Percentiles rank a stretch among this genome's conserved stretches.
Conservation (phyloP, 495 filamentous ascomycete genomes). For the Aspergillus biplanus region DNA sequence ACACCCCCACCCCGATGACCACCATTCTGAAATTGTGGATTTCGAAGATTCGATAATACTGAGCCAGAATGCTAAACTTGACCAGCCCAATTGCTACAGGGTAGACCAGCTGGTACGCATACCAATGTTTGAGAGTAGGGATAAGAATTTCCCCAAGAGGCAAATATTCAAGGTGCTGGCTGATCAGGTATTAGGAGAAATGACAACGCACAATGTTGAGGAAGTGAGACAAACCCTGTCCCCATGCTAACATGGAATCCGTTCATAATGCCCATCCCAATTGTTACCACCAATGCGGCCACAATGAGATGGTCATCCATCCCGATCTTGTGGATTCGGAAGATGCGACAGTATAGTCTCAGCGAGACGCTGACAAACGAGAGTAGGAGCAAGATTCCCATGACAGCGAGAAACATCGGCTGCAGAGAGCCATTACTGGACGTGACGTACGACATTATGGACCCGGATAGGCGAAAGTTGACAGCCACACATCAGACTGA, state of each 20-base stretch:
- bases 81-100: constrained; percentile 24
- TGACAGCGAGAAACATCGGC: constrained; percentile 22
- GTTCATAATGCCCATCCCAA: constrained; percentile 27
- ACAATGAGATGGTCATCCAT: constrained; percentile 24
- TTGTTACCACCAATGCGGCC: constrained; percentile 15
- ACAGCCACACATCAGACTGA: background rate
- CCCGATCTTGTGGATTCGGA: constrained; percentile 18
- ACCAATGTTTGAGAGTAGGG: constrained; percentile 28
- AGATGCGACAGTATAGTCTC: constrained; percentile 13
- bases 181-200: background rate
- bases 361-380: constrained; percentile 19
- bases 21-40: constrained; percentile 14
- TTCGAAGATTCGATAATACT: constrained; percentile 27
- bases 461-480: background rate
- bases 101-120: constrained; percentile 26
- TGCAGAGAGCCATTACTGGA: constrained; percentile 23
- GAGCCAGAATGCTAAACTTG: constrained; percentile 20
- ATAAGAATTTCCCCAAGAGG: constrained; percentile 16
- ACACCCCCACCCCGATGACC: constrained; percentile 10
- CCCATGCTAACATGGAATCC: constrained; percentile 22
- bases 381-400: constrained; percentile 18
- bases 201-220: background rate
- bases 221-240: constrained; percentile 15
- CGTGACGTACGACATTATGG: constrained; percentile 25
- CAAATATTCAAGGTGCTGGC: constrained; percentile 17